Base-by-base conservation (phyloP, 78 protist species). In the Dictyostelium firmibasis region DNA sequence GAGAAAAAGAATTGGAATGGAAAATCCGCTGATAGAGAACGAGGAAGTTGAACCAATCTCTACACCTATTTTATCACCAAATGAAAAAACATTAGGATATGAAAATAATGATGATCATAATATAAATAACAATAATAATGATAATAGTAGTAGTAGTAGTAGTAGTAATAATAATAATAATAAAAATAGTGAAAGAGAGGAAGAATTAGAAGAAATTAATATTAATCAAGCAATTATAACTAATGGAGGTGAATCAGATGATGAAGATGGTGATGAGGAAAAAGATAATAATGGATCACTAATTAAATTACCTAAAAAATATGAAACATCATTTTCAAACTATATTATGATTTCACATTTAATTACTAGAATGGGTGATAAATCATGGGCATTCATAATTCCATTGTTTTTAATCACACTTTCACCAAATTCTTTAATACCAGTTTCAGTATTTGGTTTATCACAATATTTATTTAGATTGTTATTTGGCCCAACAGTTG, bases 281-380 rank as follows among this genome's bases (percentile, higher is more conserved):
- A 6, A 57, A 18, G 27, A 62, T 60, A 50, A 50, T 50, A 60
- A 60, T 62, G 72, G 31, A 25, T 0, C 33, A 25, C 3, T 23
- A 25, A 25, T 62, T 62, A 62, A 62, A 62, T 62, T 72, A 33
- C 27, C 20, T 11, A 72, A 31, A 31, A 33, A 72, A 72, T 18
- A 33, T 10, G 79, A 72, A 31, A 33, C 0, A 72, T 33, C 79
- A 38, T 76, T 76, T 27, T 76, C 82, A 36, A 27, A 60, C 4
- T 87, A 78, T 64, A 76, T 87, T 23, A 35, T 87, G 64, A 6
- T 78, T 27, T 78, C 85, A 16, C 93, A 87, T 87, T 64, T 87
- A 8, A 87, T 87, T 6, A 87, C 93, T 20, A 57, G 93, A 43
- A 87, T 87, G 93, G 93, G 93, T 25, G 93, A 78, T 78, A 87